Evolutionary conservation across 225 moss, liverwort and hornwort genomes (phyloP).

Genomic region (Bryoerythrophyllum caledonicum): DNA sequence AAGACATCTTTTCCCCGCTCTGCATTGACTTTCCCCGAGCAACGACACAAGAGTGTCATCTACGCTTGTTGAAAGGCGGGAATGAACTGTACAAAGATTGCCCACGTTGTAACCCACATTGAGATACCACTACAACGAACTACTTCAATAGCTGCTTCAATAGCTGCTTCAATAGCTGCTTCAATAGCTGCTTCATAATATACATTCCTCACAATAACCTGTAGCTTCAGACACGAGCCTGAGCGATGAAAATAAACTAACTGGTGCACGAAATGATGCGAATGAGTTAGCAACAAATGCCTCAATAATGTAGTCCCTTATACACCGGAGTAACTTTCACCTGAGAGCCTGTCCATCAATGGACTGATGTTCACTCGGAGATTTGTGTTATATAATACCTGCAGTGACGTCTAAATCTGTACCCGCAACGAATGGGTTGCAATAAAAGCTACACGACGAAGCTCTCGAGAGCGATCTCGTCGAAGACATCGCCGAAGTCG

Average conservation of each 20-base stretch:
- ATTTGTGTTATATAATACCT: not conserved
- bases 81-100: not conserved
- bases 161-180: not conserved
- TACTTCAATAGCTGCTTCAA: not conserved
- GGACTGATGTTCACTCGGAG: not conserved
- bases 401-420: conserved; percentile 2
- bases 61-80: no score
- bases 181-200: not conserved
- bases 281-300: not conserved
- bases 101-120: not conserved
- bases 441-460: conserved; percentile 12
- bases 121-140: not conserved
- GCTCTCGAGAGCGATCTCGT: conserved; percentile 20
- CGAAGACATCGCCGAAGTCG: conserved; percentile 31
- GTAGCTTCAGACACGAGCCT: not conserved
- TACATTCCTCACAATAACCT: not conserved
- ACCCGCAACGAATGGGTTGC: conserved; percentile 30
- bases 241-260: not conserved
- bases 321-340: not conserved
- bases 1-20: no score
- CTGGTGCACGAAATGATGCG: not conserved
- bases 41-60: no score
- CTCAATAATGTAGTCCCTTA: no score
- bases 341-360: not conserved
- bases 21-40: no score